phyloP scores from a whole-genome alignment of 2,329 filamentous ascomycete species.

The Scedosporium aurantiacum region DNA sequence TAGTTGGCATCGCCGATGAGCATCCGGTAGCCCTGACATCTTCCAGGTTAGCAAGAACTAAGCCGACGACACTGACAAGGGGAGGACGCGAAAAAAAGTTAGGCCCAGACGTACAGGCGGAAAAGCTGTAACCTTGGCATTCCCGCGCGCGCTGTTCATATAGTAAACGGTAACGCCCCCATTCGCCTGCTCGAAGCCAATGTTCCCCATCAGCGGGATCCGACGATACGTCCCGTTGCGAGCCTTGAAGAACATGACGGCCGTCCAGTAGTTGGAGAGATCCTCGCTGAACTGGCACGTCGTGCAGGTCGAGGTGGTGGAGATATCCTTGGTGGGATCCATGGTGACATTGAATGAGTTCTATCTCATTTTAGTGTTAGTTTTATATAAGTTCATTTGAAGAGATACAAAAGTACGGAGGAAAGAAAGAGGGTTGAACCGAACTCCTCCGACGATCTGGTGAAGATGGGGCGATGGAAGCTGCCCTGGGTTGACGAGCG shows the following conservation, averaged over 20 bases:
- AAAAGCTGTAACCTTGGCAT: conserved; percentile 25
- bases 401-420: background rate
- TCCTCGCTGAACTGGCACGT: conserved; percentile 24
- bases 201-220: conserved; percentile 17
- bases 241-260: conserved; percentile 18
- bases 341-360: conserved; percentile 23
- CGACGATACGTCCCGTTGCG: conserved; percentile 21
- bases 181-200: background rate
- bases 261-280: conserved; percentile 26
- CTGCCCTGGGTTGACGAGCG: conserved; percentile 32
- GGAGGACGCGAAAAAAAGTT: too few relatives aligned
- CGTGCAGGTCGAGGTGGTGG: conserved; percentile 12
- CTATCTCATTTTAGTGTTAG: background rate
- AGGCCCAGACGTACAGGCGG: background rate
- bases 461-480: conserved; percentile 43
- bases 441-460: conserved; percentile 43
- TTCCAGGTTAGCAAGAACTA: background rate
- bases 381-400: background rate
- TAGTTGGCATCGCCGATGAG: conserved; percentile 43
- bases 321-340: conserved; percentile 3
- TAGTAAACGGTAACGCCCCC: conserved; percentile 29
- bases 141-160: conserved; percentile 18
- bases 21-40: conserved; percentile 37
- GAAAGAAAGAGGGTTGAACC: conserved; percentile 8
- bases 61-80: background rate